Conservation (phyloP, 1,284 basidiomycete genomes). For the Trametes polyzona region DNA sequence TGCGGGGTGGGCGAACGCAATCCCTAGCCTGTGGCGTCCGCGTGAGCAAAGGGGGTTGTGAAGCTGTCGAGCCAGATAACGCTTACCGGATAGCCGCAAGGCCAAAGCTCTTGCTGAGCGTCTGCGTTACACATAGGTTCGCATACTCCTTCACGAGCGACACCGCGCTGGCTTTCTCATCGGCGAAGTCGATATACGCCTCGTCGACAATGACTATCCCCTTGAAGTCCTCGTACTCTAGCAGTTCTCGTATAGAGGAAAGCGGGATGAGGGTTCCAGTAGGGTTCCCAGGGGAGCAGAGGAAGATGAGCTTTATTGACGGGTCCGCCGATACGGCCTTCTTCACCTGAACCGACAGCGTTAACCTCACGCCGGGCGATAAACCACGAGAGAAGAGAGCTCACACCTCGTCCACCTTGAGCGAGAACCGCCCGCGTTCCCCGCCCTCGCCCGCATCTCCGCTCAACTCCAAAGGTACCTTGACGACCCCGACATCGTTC, state of each 20-base stretch:
- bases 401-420: conserved; percentile 77
- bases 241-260: conserved; percentile 66
- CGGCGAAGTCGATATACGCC: conserved; percentile 96
- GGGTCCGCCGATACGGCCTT: conserved; percentile 67
- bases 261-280: conserved; percentile 90
- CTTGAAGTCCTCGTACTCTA: conserved; percentile 84
- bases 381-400: not conserved
- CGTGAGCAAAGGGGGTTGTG: not conserved
- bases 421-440: conserved; percentile 76
- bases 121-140: conserved; percentile 95
- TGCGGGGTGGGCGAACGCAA: conserved; percentile 88
- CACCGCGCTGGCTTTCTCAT: conserved; percentile 65
- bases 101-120: conserved; percentile 95
- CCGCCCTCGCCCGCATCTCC: conserved; percentile 66
- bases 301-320: conserved; percentile 88
- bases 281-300: conserved; percentile 98
- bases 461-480: conserved; percentile 75
- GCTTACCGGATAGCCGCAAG: conserved; percentile 90
- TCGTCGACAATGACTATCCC: conserved; percentile 96
- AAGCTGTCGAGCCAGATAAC: not conserved
- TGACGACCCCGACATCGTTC: conserved; percentile 89
- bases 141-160: conserved; percentile 80
- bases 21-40: conserved; percentile 69
- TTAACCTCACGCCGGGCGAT: not conserved
- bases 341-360: conserved; percentile 61